These are phyloP conservation scores for Chaetomium globosum DNA, from an alignment of 2,329 filamentous ascomycete genomes.

Conservation along the genomic window DNA sequence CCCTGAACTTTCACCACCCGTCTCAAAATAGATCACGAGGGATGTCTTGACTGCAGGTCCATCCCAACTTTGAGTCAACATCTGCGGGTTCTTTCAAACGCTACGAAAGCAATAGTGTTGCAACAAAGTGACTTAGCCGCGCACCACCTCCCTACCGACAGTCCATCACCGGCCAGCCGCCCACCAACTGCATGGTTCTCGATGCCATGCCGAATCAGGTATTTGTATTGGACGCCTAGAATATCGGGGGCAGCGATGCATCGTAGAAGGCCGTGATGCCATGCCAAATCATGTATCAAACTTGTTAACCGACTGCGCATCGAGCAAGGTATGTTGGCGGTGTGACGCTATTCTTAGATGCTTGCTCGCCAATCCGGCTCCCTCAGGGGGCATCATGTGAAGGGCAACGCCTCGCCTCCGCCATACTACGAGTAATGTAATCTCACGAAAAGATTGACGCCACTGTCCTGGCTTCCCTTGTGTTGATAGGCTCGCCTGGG, in stretches of 20 bases:
- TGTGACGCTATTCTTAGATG: not conserved
- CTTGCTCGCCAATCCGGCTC: not conserved
- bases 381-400: not conserved
- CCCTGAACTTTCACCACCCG: not conserved
- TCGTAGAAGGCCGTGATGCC: not conserved
- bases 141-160: not conserved
- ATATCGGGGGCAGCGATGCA: not conserved
- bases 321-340: not conserved
- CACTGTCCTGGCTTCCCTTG: too few relatives aligned
- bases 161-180: slow-evolving; percentile 9
- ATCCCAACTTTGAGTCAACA: not conserved
- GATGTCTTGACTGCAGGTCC: not conserved
- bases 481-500: not conserved
- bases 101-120: not conserved
- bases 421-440: not conserved
- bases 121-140: not conserved
- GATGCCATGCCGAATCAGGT: not conserved
- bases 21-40: slow-evolving; percentile 8
- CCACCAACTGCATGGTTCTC: not conserved
- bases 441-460: not conserved
- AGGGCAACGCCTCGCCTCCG: not conserved
- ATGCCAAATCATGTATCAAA: not conserved
- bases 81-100: not conserved
- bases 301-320: not conserved
- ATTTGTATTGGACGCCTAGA: not conserved